Conservation (phyloP, 306 rosid genomes). For the peach (Prunus persica) region DNA sequence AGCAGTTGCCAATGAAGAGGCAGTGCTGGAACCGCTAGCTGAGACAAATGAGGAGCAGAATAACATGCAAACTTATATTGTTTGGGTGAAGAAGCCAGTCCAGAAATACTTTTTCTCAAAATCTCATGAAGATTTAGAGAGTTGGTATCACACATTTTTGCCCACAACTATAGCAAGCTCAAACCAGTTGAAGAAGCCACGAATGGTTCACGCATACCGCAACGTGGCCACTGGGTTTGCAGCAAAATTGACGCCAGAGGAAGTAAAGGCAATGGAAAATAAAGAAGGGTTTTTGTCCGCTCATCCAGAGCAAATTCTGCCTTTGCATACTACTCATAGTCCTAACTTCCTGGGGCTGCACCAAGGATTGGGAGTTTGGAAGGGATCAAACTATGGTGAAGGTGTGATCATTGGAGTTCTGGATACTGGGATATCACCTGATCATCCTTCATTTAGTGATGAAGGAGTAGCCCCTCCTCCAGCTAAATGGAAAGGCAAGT, state of each 20-base stretch:
- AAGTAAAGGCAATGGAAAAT: constrained; percentile 36
- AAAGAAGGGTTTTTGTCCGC: constrained; percentile 59
- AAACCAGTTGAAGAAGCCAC: constrained; percentile 12
- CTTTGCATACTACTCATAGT: constrained; percentile 55
- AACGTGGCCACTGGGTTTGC: constrained; percentile 65
- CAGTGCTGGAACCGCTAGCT: background rate
- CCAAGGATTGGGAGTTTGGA: constrained; percentile 51
- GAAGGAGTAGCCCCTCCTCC: constrained; percentile 69
- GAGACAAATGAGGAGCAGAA: background rate
- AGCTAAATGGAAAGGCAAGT: constrained; percentile 73
- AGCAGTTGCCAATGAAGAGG: background rate
- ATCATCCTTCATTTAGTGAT: constrained; percentile 62
- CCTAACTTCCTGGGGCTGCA: constrained; percentile 60
- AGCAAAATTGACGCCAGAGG: constrained; percentile 51
- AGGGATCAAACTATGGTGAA: constrained; percentile 53
- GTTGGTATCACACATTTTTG: constrained; percentile 60
- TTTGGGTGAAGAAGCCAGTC: constrained; percentile 44
- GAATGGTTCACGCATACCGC: constrained; percentile 39
- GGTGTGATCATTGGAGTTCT: constrained; percentile 69
- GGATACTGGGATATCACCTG: constrained; percentile 56
- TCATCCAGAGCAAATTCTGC: constrained; percentile 28
- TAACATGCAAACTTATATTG: constrained; percentile 37
- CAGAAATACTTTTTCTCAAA: background rate
- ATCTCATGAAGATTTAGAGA: constrained; percentile 31
- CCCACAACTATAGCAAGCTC: constrained; percentile 32